Conservation (phyloP, 495 filamentous ascomycete genomes). For the Amniculicola lignicola region DNA sequence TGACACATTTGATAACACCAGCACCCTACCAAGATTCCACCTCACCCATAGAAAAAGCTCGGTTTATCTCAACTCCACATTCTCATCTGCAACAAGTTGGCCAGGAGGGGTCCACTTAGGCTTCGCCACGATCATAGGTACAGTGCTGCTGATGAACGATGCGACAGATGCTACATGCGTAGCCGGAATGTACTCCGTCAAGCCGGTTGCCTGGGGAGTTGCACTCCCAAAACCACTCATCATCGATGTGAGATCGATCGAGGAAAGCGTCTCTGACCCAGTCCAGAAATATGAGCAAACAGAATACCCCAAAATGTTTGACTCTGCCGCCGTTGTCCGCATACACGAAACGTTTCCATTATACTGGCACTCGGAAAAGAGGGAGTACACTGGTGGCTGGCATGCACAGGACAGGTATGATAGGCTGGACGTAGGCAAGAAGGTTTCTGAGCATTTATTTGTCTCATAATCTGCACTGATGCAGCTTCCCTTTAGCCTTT, state of each 20-base stretch:
- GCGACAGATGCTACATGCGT: too few relatives aligned
- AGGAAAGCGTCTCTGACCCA: background rate
- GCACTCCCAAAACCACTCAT: too few relatives aligned
- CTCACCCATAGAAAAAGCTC: too few relatives aligned
- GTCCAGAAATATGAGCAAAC: slow-evolving; percentile 13
- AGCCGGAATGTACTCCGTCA: too few relatives aligned
- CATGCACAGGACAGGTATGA: background rate
- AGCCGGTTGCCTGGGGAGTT: too few relatives aligned
- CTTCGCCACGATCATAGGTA: too few relatives aligned
- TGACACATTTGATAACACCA: too few relatives aligned
- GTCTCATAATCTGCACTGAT: slow-evolving; percentile 4
- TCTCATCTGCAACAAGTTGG: too few relatives aligned
- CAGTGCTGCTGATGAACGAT: too few relatives aligned
- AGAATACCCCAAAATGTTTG: background rate
- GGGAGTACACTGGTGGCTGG: slow-evolving; percentile 6
- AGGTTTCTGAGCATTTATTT: slow-evolving; percentile 2
- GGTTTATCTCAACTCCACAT: too few relatives aligned
- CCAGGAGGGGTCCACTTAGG: too few relatives aligned
- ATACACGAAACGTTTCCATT: slow-evolving; percentile 13
- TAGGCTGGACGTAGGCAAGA: background rate
- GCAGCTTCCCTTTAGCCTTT: background rate
- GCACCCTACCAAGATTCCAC: too few relatives aligned
- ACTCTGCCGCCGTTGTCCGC: slow-evolving; percentile 10
- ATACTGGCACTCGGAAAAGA: slow-evolving; percentile 10
- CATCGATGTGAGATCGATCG: background rate